A percentile compares a stretch with the other conserved stretches of the same genome.
phyloP scores from a whole-genome alignment of 805 yeast genomes.

The Millerago galiae region DNA sequence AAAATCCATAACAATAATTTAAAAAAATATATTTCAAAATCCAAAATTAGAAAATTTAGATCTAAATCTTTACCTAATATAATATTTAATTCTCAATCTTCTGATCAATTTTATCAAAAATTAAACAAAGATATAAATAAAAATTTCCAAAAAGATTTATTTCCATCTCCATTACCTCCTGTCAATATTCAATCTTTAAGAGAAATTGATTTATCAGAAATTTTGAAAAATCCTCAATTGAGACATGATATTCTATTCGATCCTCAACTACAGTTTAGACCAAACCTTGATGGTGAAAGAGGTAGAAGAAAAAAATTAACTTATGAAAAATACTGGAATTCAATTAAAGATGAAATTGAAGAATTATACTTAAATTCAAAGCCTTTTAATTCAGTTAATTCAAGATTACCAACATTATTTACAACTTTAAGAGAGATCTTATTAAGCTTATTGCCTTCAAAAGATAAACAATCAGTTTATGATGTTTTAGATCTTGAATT shows the following conservation, averaged over 20 bases:
- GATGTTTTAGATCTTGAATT: constrained; percentile 74
- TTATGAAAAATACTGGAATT: constrained; percentile 80
- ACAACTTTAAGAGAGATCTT: constrained; percentile 74
- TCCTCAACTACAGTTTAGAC: constrained; percentile 87
- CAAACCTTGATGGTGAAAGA: constrained; percentile 85
- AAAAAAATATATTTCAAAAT: constrained; percentile 7
- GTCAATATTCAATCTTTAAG: constrained; percentile 73
- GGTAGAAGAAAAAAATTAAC: constrained; percentile 70
- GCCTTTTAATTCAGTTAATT: constrained; percentile 12
- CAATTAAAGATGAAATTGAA: constrained; percentile 62
- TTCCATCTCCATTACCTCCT: constrained; percentile 62
- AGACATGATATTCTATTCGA: constrained; percentile 92
- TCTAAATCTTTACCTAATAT: constrained; percentile 25
- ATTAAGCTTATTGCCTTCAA: constrained; percentile 66
- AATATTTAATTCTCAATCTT: constrained; percentile 7
- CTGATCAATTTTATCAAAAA: constrained; percentile 1
- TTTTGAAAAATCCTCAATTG: constrained; percentile 83
- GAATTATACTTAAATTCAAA: constrained; percentile 30
- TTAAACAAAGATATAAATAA: constrained; percentile 11
- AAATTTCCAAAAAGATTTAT: constrained; percentile 5
- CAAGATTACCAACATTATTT: constrained; percentile 58
- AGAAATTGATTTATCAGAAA: constrained; percentile 84
- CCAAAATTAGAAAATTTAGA: constrained; percentile 21
- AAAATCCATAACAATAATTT: constrained; percentile 1
- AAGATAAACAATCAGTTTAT: constrained; percentile 60